phyloP scores from a whole-genome alignment of 768 basidiomycete genomes.

The Leccinellum albellum region DNA sequence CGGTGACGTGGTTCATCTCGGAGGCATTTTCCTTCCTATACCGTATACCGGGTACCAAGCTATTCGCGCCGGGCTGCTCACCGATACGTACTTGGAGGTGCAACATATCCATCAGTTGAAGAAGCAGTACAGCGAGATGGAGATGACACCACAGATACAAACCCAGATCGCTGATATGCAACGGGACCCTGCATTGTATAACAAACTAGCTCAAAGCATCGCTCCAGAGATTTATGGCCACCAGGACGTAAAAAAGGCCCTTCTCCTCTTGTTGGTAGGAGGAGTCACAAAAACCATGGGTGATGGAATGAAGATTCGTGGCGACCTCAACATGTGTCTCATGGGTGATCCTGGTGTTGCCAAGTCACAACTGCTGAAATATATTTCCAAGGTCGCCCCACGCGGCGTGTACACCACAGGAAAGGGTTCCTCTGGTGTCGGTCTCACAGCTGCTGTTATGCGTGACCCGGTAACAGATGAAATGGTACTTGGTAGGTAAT shows the following conservation, averaged over 20 bases:
- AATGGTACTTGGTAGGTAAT: conserved; percentile 87
- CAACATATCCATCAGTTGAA: conserved; percentile 93
- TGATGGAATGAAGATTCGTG: conserved; percentile 98
- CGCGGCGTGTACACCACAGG: conserved; percentile 98
- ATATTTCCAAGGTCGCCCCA: conserved; percentile 97
- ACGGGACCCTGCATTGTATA: conserved; percentile 76
- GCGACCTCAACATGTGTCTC: conserved; percentile 94
- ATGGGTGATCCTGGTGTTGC: conserved; percentile 99
- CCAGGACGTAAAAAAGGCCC: conserved; percentile 93
- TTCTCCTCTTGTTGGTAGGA: conserved; percentile 87
- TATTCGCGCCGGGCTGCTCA: conserved; percentile 91
- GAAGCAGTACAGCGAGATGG: conserved; percentile 96
- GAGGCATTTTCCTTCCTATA: conserved; percentile 96
- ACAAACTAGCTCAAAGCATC: conserved; percentile 86
- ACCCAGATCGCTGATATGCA: conserved; percentile 64
- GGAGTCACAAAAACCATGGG: conserved; percentile 94
- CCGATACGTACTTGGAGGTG: conserved; percentile 93
- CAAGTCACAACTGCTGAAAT: conserved; percentile 95
- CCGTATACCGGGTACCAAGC: conserved; percentile 98
- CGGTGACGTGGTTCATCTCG: conserved; percentile 91
- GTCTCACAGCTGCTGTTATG: conserved; percentile 99
- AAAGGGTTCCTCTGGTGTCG: conserved; percentile 97
- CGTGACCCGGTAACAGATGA: conserved; percentile 98
- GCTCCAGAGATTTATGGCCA: conserved; percentile 99
- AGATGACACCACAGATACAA: conserved; percentile 81